Conservation (phyloP, 345 rosid species). For the Brassica incana region DNA sequence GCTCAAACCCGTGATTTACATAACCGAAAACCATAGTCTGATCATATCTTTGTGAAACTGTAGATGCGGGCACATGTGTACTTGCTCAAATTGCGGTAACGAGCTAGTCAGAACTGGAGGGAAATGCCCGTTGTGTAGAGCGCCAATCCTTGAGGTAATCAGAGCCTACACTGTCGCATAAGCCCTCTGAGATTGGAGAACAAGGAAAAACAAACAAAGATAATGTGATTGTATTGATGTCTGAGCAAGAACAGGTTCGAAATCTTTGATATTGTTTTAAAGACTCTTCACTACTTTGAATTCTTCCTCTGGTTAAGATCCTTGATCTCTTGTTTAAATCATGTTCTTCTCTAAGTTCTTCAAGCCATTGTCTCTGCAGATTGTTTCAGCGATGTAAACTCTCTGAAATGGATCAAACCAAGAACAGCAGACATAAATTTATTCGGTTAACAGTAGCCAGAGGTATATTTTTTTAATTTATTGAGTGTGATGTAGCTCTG, state of each 20-base stretch:
- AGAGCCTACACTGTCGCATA: conserved; percentile 3
- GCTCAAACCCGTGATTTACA: neutral
- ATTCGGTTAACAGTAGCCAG: neutral
- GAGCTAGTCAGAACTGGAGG: conserved; percentile 6
- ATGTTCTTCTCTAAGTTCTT: neutral
- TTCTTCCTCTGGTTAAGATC: neutral
- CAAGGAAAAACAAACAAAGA: neutral
- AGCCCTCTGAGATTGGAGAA: neutral
- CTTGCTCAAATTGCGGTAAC: neutral
- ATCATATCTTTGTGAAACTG: neutral
- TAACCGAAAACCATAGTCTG: neutral
- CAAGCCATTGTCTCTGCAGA: conserved; percentile 9
- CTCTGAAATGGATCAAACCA: neutral
- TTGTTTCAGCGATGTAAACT: neutral
- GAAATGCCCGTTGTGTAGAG: conserved; percentile 14
- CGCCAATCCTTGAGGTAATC: conserved; percentile 13
- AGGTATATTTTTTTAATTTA: neutral
- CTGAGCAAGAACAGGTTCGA: neutral
- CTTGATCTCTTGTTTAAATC: neutral
- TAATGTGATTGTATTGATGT: neutral
- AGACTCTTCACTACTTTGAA: neutral
- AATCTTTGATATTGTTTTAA: neutral
- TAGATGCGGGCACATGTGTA: conserved; percentile 16
- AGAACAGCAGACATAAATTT: neutral
- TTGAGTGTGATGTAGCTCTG: neutral